Evolutionary conservation across 768 basidiomycete genomes (phyloP), one percentile per base, ranked within the genome.

Genomic region (Amyloporia xantha): DNA sequence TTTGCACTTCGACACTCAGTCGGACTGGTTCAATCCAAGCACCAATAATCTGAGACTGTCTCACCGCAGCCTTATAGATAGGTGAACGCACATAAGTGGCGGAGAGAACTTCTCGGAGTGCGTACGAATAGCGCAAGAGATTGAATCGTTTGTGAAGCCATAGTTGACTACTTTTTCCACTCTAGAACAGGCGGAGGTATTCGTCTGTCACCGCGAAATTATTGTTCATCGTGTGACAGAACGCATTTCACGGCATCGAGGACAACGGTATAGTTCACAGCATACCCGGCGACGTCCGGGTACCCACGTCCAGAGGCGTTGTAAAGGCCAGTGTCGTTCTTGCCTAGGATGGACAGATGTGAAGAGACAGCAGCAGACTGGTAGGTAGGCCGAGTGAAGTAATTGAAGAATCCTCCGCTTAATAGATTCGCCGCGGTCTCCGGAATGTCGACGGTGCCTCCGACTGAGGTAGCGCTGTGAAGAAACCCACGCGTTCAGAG

Each of bases 321-420:
- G 51, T 51, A 54, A 9, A 56, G 41, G 11, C 33, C 10, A 5
- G 39, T 44, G 39, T 44, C 45, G 67, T 35, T 58, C 35, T 46
- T 11, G 1, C 51, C 55, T 59, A 50, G 63, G 48, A 57, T 48
- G 39, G 44, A 44, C 47, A 68, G 52, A 59, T 62, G 69, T 13
- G 25, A 26, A 13, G 26, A 41, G 24, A 70, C 67, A 1, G 62
- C 64, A 0, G 42, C 30, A 19, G 56, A 44, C 49, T 72, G 71
- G 59, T 66, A 72, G 3, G n/a, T 4, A 13, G 71, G 71, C 38
- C 64, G 60, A 4, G 64, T 33, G 55, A 72, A 72, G 55, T 68
- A 56, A 54, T 72, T 68, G 44, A 64, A 67, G 62, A 72, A 72
- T 15, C 71, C 71, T 23, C 71, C 71, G 15, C 71, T 67, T 3